Conservation (phyloP, 805 yeast genomes). For the Pichia membranifaciens region DNA sequence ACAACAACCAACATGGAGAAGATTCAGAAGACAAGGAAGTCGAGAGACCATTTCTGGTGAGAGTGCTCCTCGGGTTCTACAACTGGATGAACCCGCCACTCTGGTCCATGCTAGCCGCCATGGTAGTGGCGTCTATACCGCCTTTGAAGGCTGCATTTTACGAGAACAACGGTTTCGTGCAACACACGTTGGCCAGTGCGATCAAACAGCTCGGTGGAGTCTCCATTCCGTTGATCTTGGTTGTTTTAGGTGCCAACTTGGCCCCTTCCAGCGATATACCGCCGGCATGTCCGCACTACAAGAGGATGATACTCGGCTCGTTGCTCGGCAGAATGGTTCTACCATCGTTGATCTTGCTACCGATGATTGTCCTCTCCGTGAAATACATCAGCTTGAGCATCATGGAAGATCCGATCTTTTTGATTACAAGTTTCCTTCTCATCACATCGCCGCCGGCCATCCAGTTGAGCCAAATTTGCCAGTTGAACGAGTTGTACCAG, state of each 20-base stretch:
- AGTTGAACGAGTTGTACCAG: constrained; percentile 67
- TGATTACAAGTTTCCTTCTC: constrained; percentile 68
- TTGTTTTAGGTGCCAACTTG: constrained; percentile 74
- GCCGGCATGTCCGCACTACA: constrained; percentile 56
- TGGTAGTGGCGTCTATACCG: constrained; percentile 64
- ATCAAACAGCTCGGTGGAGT: constrained; percentile 64
- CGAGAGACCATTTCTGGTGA: constrained; percentile 1
- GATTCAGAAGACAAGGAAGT: constrained; percentile 5
- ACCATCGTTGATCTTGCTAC: constrained; percentile 63
- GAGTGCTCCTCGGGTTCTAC: constrained; percentile 12
- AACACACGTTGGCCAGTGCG: constrained; percentile 59
- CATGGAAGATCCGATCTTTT: constrained; percentile 74
- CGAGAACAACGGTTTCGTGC: constrained; percentile 52
- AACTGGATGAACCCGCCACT: constrained; percentile 71
- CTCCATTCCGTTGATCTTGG: constrained; percentile 69
- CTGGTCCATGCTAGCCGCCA: constrained; percentile 66
- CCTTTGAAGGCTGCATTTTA: constrained; percentile 52
- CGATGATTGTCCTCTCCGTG: constrained; percentile 58
- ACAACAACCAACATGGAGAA: neutral
- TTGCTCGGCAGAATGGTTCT: constrained; percentile 71
- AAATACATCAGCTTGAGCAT: constrained; percentile 61
- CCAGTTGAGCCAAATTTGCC: constrained; percentile 76
- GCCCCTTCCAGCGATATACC: constrained; percentile 65
- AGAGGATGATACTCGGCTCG: constrained; percentile 61
- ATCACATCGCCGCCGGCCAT: constrained; percentile 82